Evolutionary conservation across 2,329 filamentous ascomycete genomes (phyloP).

Genomic region (Malbranchea zuffiana): DNA sequence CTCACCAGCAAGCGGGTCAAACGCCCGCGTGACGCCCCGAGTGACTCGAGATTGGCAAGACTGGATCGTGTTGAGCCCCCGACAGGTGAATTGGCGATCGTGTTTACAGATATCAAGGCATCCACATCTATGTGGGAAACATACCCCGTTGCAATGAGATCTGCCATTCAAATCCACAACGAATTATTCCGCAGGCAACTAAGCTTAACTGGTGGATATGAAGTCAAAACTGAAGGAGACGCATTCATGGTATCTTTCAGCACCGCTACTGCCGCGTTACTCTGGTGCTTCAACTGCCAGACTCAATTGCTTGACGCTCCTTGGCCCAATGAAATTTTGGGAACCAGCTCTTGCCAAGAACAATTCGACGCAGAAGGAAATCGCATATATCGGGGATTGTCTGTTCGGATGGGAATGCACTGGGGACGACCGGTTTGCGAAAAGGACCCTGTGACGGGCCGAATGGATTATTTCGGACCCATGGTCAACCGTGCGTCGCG

Average conservation of each 20-base stretch:
- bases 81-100: conserved; percentile 79
- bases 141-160: conserved; percentile 87
- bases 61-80: conserved; percentile 89
- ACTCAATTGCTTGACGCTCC: conserved; percentile 73
- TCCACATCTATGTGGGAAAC: conserved; percentile 95
- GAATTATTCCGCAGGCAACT: conserved; percentile 91
- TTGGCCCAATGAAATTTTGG: conserved; percentile 89
- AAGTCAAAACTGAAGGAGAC: conserved; percentile 99
- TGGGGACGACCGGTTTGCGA: conserved; percentile 93
- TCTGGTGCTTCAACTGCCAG: conserved; percentile 96
- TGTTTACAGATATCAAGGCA: conserved; percentile 98
- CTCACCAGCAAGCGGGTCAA: conserved; percentile 54
- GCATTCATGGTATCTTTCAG: conserved; percentile 99
- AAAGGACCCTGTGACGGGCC: conserved; percentile 85
- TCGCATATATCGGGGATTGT: conserved; percentile 85
- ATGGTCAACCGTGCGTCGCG: conserved; percentile 97
- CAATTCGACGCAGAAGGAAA: conserved; percentile 73
- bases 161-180: conserved; percentile 94
- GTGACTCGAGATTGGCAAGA: conserved; percentile 76
- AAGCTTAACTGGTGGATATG: conserved; percentile 87
- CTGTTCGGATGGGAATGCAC: conserved; percentile 94
- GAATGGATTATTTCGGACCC: conserved; percentile 98
- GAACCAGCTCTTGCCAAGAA: conserved; percentile 73
- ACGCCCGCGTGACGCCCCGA: conserved; percentile 46
- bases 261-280: conserved; percentile 81